Evolutionary conservation across 352 stramenopile genomes (phyloP).

Genomic region (Globisporangium cederbergense): DNA sequence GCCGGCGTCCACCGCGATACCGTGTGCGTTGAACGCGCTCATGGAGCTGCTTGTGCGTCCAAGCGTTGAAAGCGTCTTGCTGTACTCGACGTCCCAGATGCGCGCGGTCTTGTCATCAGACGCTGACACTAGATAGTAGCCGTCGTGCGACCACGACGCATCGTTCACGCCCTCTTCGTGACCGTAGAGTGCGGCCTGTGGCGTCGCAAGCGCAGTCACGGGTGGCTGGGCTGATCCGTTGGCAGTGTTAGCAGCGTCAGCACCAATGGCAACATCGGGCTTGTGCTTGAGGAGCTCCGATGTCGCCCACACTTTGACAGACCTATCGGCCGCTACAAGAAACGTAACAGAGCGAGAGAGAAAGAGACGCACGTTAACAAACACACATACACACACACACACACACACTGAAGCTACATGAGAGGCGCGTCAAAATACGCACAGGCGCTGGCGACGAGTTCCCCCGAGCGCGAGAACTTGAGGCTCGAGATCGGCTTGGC

Average conservation of each 20-base stretch:
- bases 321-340: constrained; percentile 62
- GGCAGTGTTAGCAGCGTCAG: not conserved
- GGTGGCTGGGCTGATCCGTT: not conserved
- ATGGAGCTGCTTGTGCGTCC: constrained; percentile 38
- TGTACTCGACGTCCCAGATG: constrained; percentile 93
- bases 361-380: not conserved
- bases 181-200: constrained; percentile 58
- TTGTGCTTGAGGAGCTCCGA: constrained; percentile 19
- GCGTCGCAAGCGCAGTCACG: constrained; percentile 7
- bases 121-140: constrained; percentile 88
- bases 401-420: not conserved
- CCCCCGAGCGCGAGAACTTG: constrained; percentile 55
- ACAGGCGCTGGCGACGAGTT: constrained; percentile 68
- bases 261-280: not conserved
- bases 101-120: constrained; percentile 95
- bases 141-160: constrained; percentile 87
- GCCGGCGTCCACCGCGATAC: constrained; percentile 22
- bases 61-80: constrained; percentile 66
- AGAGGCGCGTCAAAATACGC: constrained; percentile 13
- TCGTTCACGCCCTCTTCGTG: constrained; percentile 94
- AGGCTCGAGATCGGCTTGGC: constrained; percentile 72
- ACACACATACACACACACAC: too few species aligned
- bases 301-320: constrained; percentile 72
- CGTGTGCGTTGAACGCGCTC: constrained; percentile 21
- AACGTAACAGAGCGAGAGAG: not conserved